Evolutionary conservation across 1,284 basidiomycete species (phyloP).

Genomic region (Microbotryum silenes-acaulis): DNA sequence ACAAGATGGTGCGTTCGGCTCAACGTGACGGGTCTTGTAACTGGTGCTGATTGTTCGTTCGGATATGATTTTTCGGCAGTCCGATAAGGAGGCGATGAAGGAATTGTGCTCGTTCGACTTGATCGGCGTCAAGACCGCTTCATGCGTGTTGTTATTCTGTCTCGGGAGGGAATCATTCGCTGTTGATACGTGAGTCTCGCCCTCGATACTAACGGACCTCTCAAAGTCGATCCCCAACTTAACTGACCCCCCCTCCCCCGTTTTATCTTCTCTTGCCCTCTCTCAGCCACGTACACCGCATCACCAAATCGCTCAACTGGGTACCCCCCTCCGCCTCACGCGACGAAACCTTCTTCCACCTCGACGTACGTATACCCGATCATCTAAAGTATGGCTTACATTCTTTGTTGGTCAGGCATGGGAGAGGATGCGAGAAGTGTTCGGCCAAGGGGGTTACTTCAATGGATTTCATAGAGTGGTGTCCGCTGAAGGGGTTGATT

Average conservation of each 20-base stretch:
- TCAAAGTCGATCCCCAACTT: no score
- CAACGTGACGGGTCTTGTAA: not conserved
- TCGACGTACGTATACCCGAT: constrained; percentile 57
- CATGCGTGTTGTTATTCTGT: constrained; percentile 69
- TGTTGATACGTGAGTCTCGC: constrained; percentile 53
- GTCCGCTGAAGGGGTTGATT: constrained; percentile 32
- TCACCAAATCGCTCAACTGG: constrained; percentile 61
- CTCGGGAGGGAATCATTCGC: constrained; percentile 64
- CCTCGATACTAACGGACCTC: not conserved
- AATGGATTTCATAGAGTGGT: constrained; percentile 38
- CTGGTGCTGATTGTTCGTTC: no score
- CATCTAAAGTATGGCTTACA: constrained; percentile 64
- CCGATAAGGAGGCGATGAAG: constrained; percentile 58
- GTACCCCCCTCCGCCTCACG: constrained; percentile 56
- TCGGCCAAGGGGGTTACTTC: constrained; percentile 34
- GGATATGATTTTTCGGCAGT: not conserved
- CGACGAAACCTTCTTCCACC: constrained; percentile 60
- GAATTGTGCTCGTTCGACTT: constrained; percentile 53
- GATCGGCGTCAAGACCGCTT: constrained; percentile 70
- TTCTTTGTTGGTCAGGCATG: constrained; percentile 62
- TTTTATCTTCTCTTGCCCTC: no score
- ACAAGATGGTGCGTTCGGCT: constrained; percentile 12
- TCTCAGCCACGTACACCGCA: constrained; percentile 52
- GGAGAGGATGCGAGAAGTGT: constrained; percentile 39
- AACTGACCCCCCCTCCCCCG: no score